Base-by-base conservation (phyloP, 768 basidiomycete genomes). In the Hypholoma sublateritium region DNA sequence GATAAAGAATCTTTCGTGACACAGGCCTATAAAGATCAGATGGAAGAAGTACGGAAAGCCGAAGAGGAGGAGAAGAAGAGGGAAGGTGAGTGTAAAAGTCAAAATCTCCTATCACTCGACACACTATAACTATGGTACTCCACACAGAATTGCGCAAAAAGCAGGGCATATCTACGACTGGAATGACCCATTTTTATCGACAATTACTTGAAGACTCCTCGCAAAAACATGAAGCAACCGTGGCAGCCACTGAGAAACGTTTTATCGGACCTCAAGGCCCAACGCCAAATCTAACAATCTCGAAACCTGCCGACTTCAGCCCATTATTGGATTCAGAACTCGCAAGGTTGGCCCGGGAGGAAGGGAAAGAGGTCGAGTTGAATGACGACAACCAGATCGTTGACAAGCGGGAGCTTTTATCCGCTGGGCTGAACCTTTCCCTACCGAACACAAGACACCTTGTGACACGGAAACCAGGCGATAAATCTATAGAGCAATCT, bases 1-100 rank as follows among this genome's bases (percentile, higher is more conserved):
- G 97, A 93, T 76, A 98, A 95, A 77, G 97, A 98, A 53, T 80
- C 86, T n/a, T 99, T 98, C 65, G 96, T 98, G 49, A 99, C 97
- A 0, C 92, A 94, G 66, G 94, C 93, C 21, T 99, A 99, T 75
- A 95, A 94, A 70, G 89, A 92, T 48, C 97, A 98, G 72, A 91
- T 97, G 86, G 95, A 85, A 47, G 91, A 95, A 72, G 85, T 98
- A 5, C 80, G 93, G 55, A 81, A 74, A 67, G 93, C 95, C 0
- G 97, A 98, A 68, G 93, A 94, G 67, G 96, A 98, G 66, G 97
- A 98, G 72, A 89, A 80, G 72, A 72, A 77, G 65, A 80, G 88
- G 62, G 96, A 98, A 74, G 97, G 96, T 93, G 60, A 44, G 82
- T 75, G 13, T 25, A 22, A 24, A 47, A 12, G 13, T 25, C 28